Percentiles rank a stretch among this genome's conserved stretches.
phyloP scores from a whole-genome alignment of 768 basidiomycete genomes.

The Lactarius sanguifluus region DNA sequence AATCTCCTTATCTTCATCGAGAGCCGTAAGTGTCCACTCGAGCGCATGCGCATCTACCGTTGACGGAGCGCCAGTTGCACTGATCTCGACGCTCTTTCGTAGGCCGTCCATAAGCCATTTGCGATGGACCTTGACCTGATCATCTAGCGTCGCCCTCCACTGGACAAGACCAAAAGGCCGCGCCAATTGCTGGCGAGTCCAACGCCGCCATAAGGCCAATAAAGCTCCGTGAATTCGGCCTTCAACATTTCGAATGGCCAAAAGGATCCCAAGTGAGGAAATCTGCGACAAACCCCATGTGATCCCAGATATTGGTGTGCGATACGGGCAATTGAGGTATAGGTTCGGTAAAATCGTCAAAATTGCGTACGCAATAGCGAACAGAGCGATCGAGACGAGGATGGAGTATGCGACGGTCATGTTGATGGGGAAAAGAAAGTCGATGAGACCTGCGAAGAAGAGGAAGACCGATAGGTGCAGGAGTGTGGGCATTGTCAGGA shows the following conservation, averaged over 20 bases:
- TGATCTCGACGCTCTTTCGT: background rate
- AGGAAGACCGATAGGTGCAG: conserved; percentile 19
- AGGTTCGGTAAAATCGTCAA: background rate
- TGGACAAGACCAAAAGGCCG: background rate
- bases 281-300: background rate
- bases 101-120: background rate
- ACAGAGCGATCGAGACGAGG: conserved; percentile 6
- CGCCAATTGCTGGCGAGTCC: background rate
- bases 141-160: background rate
- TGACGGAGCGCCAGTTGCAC: background rate
- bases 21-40: conserved; percentile 1
- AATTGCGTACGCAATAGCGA: conserved; percentile 1
- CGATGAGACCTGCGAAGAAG: conserved; percentile 20
- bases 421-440: conserved; percentile 21
- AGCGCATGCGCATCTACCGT: background rate
- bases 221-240: background rate
- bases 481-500: background rate
- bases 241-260: background rate
- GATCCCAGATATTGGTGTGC: background rate
- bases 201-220: background rate
- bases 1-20: conserved; percentile 5
- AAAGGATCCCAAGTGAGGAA: background rate
- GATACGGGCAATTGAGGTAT: background rate
- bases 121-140: background rate
- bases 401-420: conserved; percentile 14